Evolutionary conservation across 441 rosid genomes (phyloP).

Genomic region (Arabidopsis lyrata): DNA sequence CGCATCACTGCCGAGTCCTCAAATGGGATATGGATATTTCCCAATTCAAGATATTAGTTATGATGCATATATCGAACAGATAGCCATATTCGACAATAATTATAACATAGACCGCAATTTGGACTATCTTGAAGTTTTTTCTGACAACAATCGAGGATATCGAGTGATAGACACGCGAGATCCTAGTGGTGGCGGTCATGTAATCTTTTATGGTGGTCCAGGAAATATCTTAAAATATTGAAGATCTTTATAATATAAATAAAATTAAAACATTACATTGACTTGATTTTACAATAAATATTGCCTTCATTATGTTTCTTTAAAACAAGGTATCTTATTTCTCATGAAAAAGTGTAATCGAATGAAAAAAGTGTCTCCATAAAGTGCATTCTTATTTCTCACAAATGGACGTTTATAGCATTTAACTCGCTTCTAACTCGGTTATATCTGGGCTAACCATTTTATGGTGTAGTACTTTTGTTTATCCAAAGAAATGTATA

Average conservation of each 20-base stretch:
- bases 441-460: too few relatives aligned
- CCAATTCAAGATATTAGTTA: rapidly evolving
- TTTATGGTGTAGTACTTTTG: too few relatives aligned
- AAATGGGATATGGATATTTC: constrained; percentile 20
- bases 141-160: neutral
- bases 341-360: neutral
- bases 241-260: neutral
- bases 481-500: too few relatives aligned
- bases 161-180: neutral
- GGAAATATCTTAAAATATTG: neutral
- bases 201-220: constrained; percentile 32
- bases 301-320: neutral
- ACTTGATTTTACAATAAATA: neutral
- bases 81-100: constrained; percentile 3
- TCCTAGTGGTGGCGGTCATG: neutral
- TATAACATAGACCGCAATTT: neutral
- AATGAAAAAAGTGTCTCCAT: too few relatives aligned
- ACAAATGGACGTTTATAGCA: too few relatives aligned
- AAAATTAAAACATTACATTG: neutral
- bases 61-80: constrained; percentile 10
- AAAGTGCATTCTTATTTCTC: too few relatives aligned
- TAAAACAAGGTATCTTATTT: neutral
- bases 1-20: neutral
- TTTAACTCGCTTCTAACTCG: too few relatives aligned
- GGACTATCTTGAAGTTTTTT: neutral